Base-by-base conservation (phyloP, 2,329 filamentous ascomycete species). In the Trichoderma gracile region DNA sequence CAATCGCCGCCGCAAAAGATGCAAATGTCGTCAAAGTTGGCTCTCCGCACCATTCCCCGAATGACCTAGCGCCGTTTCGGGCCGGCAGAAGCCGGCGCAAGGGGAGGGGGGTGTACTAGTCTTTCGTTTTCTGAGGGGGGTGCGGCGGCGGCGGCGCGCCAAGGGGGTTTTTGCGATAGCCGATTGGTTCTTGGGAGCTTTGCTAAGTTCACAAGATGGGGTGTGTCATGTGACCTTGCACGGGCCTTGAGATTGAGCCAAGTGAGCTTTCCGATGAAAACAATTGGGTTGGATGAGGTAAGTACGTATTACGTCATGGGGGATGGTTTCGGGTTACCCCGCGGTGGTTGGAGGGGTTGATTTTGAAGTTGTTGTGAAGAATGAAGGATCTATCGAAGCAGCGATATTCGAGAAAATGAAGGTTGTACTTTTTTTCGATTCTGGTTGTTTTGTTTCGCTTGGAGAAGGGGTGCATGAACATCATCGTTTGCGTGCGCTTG, bases 51-150 rank as follows among this genome's bases (percentile, higher is more conserved):
- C 63, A 66, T 38, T 12, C 59, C 60, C 38, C 30, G 30, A 53
- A 1, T 5, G 7, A 12, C 27, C 54, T 64, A 64, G 60, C 19
- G 38, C 25, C 47, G 25, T 61, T 17, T 53, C 60, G 64, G 62
- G 62, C 55, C 65, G 65, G 65, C 61, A 66, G 19, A 66, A 55
- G 54, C 65, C 65, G 61, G 38, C 38, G 55, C 62, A 65, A 27
- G 61, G 61, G 30, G n/a, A 12, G 30, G 30, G 8, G n/a, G 42
- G 6, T n/a, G n/a, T n/a, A n/a, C n/a, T n/a, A n/a, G n/a, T n/a
- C n/a, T n/a, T n/a, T n/a, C n/a, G n/a, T n/a, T n/a, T n/a, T n/a
- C n/a, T n/a, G n/a, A n/a, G n/a, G n/a, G n/a, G n/a, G n/a, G n/a
- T n/a, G n/a, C n/a, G n/a, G n/a, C n/a, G n/a, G n/a, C n/a, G 12